Base-by-base conservation (phyloP, 441 rosid species). In the Croton laevigatus region DNA sequence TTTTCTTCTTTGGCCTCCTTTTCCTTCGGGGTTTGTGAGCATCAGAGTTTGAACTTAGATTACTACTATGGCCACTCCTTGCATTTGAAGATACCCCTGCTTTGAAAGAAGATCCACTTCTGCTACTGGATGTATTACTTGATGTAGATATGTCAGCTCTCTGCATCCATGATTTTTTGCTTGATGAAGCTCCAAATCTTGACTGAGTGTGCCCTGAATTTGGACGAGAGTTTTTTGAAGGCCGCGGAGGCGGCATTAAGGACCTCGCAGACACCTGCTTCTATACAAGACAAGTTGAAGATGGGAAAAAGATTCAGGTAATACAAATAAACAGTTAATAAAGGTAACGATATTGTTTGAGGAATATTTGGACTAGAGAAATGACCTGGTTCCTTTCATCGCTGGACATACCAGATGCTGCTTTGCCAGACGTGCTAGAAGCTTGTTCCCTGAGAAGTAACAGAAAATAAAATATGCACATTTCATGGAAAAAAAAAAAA, bases 1-100 rank as follows among this genome's bases (percentile, higher is more conserved):
- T 93, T 85, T 88, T 93, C 95, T 88, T 95, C 85, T 91, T 95
- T 44, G 96, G 95, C 65, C 97, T 85, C 81, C 99, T 88, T 88
- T 95, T 95, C 75, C 98, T 86, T 69, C 89, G 84, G 40, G 97
- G 99, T 82, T 91, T 95, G 69, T 81, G 89, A 48, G 98, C 95
- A 83, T 95, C 99, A 51, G 99, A 93, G 73, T 89, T 91, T 51
- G 97, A 95, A 81, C 99, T 95, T 75, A 95, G 77, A 74, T 89
- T 93, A 80, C 99, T 94, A 75, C 97, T 83, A 32, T 87, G 90
- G 69, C 97, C 93, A 51, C 89, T 86, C 80, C 84, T 83, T 34
- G 87, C 77, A 73, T 76, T 82, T 71, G 94, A 83, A 60, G 91
- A 84, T n/a, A 78, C 76, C 70, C 84, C 77, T 8, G 80, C 76